These are phyloP conservation scores for Oxyria digyna DNA, from an alignment of 148 eudicot species.

Conservation along the genomic window DNA sequence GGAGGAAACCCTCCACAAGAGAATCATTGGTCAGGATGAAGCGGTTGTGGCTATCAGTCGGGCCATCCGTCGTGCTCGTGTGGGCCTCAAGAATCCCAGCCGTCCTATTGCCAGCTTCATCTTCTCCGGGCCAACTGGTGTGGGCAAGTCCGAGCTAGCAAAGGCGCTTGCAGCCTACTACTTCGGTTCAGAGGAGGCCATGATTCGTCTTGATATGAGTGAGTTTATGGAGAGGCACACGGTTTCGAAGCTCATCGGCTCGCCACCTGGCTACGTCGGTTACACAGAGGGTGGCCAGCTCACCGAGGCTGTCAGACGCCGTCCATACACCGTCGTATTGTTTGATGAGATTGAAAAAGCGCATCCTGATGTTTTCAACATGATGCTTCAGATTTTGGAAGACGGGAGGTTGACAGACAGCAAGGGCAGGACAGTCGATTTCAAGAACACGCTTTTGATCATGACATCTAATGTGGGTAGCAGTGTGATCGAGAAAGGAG, in stretches of 20 bases:
- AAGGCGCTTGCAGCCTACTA: constrained; percentile 10
- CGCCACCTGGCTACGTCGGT: constrained; percentile 19
- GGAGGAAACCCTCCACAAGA: constrained; percentile 12
- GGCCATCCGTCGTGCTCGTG: constrained; percentile 19
- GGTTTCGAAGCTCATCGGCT: constrained; percentile 15
- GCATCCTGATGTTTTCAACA: constrained; percentile 9
- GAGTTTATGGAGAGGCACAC: constrained; percentile 17
- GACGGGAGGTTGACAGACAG: constrained; percentile 17
- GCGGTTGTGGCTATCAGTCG: constrained; percentile 18
- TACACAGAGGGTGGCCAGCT: constrained; percentile 15
- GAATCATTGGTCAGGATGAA: constrained; percentile 16
- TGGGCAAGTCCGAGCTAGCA: constrained; percentile 12
- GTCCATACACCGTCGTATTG: constrained; percentile 9
- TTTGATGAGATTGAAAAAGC: constrained; percentile 18
- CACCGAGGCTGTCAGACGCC: constrained; percentile 13
- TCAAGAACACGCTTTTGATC: constrained; percentile 14
- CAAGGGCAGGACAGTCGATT: constrained; percentile 13
- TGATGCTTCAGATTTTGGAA: constrained; percentile 15
- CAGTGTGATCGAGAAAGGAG: constrained; percentile 11
- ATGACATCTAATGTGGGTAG: constrained; percentile 18
- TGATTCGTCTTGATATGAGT: constrained; percentile 16
- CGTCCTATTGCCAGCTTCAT: constrained; percentile 23
- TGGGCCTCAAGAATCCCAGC: constrained; percentile 17
- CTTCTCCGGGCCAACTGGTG: constrained; percentile 19
- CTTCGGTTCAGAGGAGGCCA: constrained; percentile 13